Conservation (phyloP, 805 yeast genomes). For the Ascoidea asiatica region DNA sequence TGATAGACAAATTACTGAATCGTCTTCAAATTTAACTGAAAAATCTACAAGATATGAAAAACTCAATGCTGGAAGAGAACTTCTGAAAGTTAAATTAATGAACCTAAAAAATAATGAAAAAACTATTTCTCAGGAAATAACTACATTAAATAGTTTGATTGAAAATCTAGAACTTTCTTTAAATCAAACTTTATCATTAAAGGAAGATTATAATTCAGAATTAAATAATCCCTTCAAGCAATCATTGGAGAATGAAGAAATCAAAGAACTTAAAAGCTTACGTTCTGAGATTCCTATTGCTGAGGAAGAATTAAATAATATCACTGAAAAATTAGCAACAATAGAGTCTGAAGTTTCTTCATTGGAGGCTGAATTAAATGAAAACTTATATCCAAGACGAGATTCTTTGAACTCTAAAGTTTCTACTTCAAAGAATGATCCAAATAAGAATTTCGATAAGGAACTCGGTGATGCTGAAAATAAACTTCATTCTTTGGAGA, state of each 20-base stretch:
- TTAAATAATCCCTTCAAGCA: conserved; percentile 37
- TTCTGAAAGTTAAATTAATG: conserved; percentile 27
- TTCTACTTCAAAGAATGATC: conserved; percentile 16
- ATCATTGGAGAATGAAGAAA: conserved; percentile 37
- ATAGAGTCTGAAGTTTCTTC: conserved; percentile 33
- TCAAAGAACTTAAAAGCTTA: conserved; percentile 22
- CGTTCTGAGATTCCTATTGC: conserved; percentile 21
- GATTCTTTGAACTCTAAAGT: conserved; percentile 15
- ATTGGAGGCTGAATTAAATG: conserved; percentile 42
- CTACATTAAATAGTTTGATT: conserved; percentile 21
- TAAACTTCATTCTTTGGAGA: conserved; percentile 17
- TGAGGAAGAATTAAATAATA: conserved; percentile 26
- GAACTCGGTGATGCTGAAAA: conserved; percentile 18
- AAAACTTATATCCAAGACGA: conserved; percentile 41
- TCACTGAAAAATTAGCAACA: conserved; percentile 25
- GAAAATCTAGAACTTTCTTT: conserved; percentile 21
- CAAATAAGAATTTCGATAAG: conserved; percentile 14
- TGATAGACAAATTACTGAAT: conserved; percentile 38
- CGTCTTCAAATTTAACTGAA: conserved; percentile 30
- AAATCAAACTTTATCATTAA: conserved; percentile 23
- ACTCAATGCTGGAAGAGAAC: conserved; percentile 27
- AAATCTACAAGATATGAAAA: conserved; percentile 27
- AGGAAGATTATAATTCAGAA: conserved; percentile 34
- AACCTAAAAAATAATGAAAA: conserved; percentile 26
- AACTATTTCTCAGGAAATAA: conserved; percentile 29